These are phyloP conservation scores for Mucor racemosus DNA, from an alignment of 371 early-diverging fungal genomes.

Conservation along the genomic window DNA sequence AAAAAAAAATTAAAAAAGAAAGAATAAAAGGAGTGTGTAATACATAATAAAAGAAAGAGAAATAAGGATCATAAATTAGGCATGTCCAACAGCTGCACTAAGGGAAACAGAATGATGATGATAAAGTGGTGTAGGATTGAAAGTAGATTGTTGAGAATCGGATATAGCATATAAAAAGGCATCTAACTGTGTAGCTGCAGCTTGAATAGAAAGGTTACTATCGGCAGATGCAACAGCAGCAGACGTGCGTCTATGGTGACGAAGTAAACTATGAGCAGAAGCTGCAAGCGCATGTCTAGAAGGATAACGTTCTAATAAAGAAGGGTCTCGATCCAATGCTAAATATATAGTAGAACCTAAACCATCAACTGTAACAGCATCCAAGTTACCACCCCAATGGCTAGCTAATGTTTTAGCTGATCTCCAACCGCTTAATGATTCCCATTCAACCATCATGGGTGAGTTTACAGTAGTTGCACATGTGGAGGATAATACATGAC, in stretches of 20 bases:
- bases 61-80: constrained; percentile 21
- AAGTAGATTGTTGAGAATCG: constrained; percentile 22
- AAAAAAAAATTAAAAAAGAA: not conserved
- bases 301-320: constrained; percentile 59
- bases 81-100: constrained; percentile 47
- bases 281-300: constrained; percentile 23
- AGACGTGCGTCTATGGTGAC: constrained; percentile 41
- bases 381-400: constrained; percentile 80
- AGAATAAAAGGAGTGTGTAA: not conserved
- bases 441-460: constrained; percentile 34
- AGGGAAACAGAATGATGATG: constrained; percentile 46
- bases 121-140: constrained; percentile 26
- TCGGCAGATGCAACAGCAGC: constrained; percentile 27
- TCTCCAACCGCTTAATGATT: constrained; percentile 36
- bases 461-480: constrained; percentile 43
- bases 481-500: constrained; percentile 56
- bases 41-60: constrained; percentile 1
- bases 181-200: constrained; percentile 36
- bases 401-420: constrained; percentile 52
- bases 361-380: constrained; percentile 72
- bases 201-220: constrained; percentile 19
- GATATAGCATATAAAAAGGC: constrained; percentile 44
- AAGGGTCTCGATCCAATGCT: constrained; percentile 65
- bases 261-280: constrained; percentile 38
- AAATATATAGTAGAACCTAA: constrained; percentile 77